Base-by-base conservation (phyloP, 2,329 filamentous ascomycete species). In the Pestalotiopsis sp. region DNA sequence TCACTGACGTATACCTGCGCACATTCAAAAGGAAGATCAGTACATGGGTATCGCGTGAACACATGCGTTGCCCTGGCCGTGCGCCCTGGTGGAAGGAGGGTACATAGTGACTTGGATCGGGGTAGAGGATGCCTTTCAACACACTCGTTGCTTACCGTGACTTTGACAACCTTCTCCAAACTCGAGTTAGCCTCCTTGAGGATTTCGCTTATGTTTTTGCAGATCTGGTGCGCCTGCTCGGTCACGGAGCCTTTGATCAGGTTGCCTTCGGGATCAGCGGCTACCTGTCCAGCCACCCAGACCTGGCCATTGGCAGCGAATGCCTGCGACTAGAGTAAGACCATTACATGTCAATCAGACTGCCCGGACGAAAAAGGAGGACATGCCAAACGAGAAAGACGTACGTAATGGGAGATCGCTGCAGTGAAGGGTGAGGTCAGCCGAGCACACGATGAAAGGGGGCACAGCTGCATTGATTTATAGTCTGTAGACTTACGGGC, bases 211-310 rank as follows among this genome's bases (percentile, higher is more conserved):
- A 40, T 20, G 9, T 62, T 62, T 44, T 40, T 44, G 38, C 59
- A 62, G 59, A 62, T 62, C 20, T 62, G 59, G 13, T 62, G 59
- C n/a, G 59, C 59, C 59, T 62, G 59, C 10, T 62, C 59, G 9
- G 59, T 24, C 30, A 62, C 38, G 38, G 59, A 44, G 26, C 59
- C 59, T 13, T 62, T 20, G 38, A 62, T 11, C 4, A 62, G n/a
- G 30, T 39, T 62, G n/a, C 59, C 59, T 38, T 38, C n/a, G 2
- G 9, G 20, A 22, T 62, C 59, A 22, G 59, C 59, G n/a, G 59
- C 59, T 24, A 62, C 38, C 35, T 62, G 35, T 62, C 59, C 59
- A 3, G 59, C 59, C 10, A 62, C 59, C 59, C 59, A 62, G 35
- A 62, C 38, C 22, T 62, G 59, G 14, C 59, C 59, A 13, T 62